phyloP scores from a whole-genome alignment of 805 yeast species.

The Metschnikowia proteae region DNA sequence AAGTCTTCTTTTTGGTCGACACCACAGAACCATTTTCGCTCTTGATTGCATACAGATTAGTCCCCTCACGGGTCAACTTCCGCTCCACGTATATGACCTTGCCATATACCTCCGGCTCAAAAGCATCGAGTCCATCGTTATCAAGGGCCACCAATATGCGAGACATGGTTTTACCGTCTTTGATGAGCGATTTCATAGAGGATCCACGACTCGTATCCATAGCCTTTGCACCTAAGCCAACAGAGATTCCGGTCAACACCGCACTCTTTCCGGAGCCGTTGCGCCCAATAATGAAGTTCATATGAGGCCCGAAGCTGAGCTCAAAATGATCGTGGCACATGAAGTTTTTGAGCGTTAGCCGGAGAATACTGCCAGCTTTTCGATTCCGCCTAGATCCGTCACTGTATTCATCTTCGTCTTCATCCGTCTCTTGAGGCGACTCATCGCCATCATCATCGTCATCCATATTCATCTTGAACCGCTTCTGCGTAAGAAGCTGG shows the following conservation, averaged over 20 bases:
- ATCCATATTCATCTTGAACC: conserved; percentile 10
- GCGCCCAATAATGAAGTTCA: conserved; percentile 83
- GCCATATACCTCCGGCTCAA: conserved; percentile 64
- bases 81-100: conserved; percentile 66
- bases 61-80: conserved; percentile 50
- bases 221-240: conserved; percentile 87
- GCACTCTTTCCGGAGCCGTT: conserved; percentile 94
- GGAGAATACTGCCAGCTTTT: conserved; percentile 65
- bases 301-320: conserved; percentile 68
- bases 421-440: conserved; percentile 12
- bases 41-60: conserved; percentile 52
- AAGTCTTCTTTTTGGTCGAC: conserved; percentile 57
- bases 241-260: conserved; percentile 77
- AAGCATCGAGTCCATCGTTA: conserved; percentile 66
- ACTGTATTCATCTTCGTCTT: conserved; percentile 15
- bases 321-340: conserved; percentile 88
- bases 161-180: conserved; percentile 71
- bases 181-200: conserved; percentile 63
- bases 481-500: conserved; percentile 17
- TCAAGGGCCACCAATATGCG: conserved; percentile 60
- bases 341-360: conserved; percentile 64
- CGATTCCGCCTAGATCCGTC: conserved; percentile 2
- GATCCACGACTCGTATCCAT: conserved; percentile 82
- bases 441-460: conserved; percentile 22
- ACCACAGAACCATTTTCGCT: conserved; percentile 49